Percentiles rank a stretch among this genome's conserved stretches.
Conservation (phyloP, 2,329 filamentous ascomycete species). For the Capronia americana region DNA sequence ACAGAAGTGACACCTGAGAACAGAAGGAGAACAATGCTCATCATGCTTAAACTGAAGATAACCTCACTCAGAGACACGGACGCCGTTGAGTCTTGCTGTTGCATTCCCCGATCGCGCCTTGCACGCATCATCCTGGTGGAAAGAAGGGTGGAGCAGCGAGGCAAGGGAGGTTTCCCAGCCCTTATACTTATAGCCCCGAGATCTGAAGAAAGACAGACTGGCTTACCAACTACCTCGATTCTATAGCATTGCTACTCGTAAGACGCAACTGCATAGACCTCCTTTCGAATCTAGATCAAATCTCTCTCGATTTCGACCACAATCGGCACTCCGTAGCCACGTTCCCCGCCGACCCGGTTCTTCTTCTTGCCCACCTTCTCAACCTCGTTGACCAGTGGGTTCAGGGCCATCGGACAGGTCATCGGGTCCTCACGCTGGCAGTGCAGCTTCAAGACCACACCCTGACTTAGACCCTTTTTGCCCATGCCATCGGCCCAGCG, state of each 20-base stretch:
- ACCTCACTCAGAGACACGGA: no score
- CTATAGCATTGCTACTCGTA: not conserved
- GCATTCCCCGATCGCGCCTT: no score
- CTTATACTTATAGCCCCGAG: no score
- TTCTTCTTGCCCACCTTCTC: conserved; percentile 48
- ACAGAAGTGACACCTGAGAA: no score
- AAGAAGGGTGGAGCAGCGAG: no score
- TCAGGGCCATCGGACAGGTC: conserved; percentile 38
- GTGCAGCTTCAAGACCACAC: conserved; percentile 41
- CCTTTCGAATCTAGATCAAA: conserved; percentile 12
- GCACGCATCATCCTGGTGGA: no score
- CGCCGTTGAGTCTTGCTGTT: no score
- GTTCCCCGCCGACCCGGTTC: conserved; percentile 46
- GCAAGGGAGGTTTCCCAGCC: no score
- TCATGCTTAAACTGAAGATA: no score
- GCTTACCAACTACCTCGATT: not conserved
- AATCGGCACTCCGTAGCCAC: conserved; percentile 36
- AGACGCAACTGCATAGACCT: not conserved
- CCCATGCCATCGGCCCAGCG: conserved; percentile 44
- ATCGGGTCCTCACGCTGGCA: conserved; percentile 28
- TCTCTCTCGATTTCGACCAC: conserved; percentile 34
- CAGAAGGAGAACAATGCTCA: no score
- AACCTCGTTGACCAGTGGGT: conserved; percentile 43
- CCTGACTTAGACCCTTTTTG: conserved; percentile 44
- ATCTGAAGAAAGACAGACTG: not conserved